Conservation (phyloP, 1,139 yeast species). For the Taphrina betulina region DNA sequence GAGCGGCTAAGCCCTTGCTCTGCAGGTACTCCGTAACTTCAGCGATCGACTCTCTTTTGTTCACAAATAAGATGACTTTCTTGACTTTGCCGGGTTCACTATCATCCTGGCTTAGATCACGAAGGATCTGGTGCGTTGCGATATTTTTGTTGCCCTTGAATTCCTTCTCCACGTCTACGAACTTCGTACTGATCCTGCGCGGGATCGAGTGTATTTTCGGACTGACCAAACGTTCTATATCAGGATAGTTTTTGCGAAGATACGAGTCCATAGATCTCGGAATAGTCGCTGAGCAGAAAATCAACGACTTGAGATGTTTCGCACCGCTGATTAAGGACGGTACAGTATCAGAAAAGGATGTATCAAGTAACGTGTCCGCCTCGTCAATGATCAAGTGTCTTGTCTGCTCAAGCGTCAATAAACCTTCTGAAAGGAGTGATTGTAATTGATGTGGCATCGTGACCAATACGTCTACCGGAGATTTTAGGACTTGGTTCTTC, state of each 20-base stretch:
- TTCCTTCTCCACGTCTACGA: slow-evolving; percentile 60
- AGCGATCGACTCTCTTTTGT: slow-evolving; percentile 64
- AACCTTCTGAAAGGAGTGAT: slow-evolving; percentile 33
- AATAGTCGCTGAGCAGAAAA: slow-evolving; percentile 87
- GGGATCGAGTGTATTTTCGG: slow-evolving; percentile 84
- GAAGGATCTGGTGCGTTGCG: slow-evolving; percentile 51
- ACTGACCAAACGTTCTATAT: slow-evolving; percentile 66
- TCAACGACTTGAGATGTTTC: slow-evolving; percentile 56
- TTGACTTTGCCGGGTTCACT: slow-evolving; percentile 75
- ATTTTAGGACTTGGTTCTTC: slow-evolving; percentile 34
- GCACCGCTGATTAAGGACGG: slow-evolving; percentile 56
- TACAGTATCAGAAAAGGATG: slow-evolving; percentile 73
- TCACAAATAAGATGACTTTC: slow-evolving; percentile 83
- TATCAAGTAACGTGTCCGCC: slow-evolving; percentile 89
- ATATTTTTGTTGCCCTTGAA: slow-evolving; percentile 25
- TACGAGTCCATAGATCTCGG: slow-evolving; percentile 73
- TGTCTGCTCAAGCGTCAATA: slow-evolving; percentile 37
- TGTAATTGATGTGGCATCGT: slow-evolving; percentile 63
- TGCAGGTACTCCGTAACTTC: slow-evolving; percentile 58
- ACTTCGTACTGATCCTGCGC: slow-evolving; percentile 63
- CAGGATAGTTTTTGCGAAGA: slow-evolving; percentile 62
- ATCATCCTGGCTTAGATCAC: slow-evolving; percentile 80
- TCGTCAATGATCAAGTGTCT: slow-evolving; percentile 81
- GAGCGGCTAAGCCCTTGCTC: slow-evolving; percentile 60
- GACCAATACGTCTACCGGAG: slow-evolving; percentile 70